Evolutionary conservation across 1,284 basidiomycete genomes (phyloP), one percentile per base, ranked within the genome.

Genomic region (Ustilago lituana): DNA sequence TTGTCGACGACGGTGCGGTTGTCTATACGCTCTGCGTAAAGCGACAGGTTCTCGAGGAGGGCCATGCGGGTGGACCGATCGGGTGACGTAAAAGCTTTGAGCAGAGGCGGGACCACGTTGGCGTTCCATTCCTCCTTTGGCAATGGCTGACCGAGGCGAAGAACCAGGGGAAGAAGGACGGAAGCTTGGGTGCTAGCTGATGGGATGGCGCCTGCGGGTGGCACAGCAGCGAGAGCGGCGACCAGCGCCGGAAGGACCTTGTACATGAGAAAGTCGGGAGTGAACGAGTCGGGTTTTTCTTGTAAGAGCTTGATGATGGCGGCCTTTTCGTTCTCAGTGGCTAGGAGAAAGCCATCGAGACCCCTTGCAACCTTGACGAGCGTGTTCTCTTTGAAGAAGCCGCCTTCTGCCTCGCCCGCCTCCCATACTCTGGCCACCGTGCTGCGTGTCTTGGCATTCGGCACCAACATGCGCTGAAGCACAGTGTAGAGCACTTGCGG

Each of bases 51-150:
- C 40, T 98, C 94, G 12, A 98, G 86, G 33, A 98, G 83, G 1
- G 93, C 93, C 90, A 98, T 95, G 24, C 95, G 87, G 19, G 91
- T 94, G 0, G 93, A 93, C 41, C 96, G 87, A 83, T 98, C 94
- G 0, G 74, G 58, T 1, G 68, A 75, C 0, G 43, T 51, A 39
- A 67, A 80, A 2, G 77, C 74, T 31, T 75, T 76, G 29, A 80
- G 60, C n/a, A 82, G 48, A 1, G 76, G 55, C 3, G 72, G 55
- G 2, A 64, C 61, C 2, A 82, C 57, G 15, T 49, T 53, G 14
- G 43, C 41, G 12, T 39, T 65, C 78, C 78, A 82, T 12, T 73
- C 71, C 1, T 59, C 59, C 9, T 70, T 69, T 2, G 68, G 51
- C 40, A 81, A 47, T 7, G 64, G 49, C 9, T 68, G 44, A 11